Evolutionary conservation across 169 alveolate genomes (phyloP), one percentile per base, ranked within the genome.

Genomic region (Eimeria brunetti): DNA sequence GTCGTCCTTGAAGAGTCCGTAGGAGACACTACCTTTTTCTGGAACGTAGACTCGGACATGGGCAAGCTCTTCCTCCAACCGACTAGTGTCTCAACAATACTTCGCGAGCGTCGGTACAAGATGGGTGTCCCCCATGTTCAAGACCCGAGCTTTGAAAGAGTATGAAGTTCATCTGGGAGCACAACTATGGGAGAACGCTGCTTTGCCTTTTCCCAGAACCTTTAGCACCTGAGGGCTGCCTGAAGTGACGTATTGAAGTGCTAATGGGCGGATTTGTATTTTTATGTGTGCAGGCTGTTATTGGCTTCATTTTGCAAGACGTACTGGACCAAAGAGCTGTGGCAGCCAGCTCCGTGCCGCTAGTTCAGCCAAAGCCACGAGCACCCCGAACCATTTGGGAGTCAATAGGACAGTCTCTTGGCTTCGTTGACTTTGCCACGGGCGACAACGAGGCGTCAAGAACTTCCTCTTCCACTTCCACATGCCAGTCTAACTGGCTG

Each of bases 1-100:
- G 67, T 85, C 58, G 91, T 85, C 64, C 91, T 85, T 41, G 91
- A 85, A 78, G 91, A 85, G 78, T 58, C 91, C 22, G 80, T 85
- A 30, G 91, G 80, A 38, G 91, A 85, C 2, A 81, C 46, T 9
- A 85, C 91, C 7, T 85, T 85, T 58, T 22, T 85, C 78, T 85
- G 91, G 91, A 85, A 33, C 78, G 75, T 85, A 53, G 91, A 85
- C 33, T 85, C 91, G 30, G 91, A 85, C 36, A 33, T 60, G 58
- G 78, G 78, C 64, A 85, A 60, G 44, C 91, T 85, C 18, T 36
- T 24, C 18, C 91, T 85, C 24, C 75, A 85, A 78, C 91, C 80
- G 49, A 20, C 36, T 46, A 85, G 64, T 69, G 60, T 85, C 27
- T 85, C 91, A 33, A 18, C 62, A 53, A 22, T 85, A 7, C 91